Evolutionary conservation across 2,329 filamentous ascomycete genomes (phyloP), one percentile per base, ranked within the genome.

Genomic region (Zopfia rhizophila): DNA sequence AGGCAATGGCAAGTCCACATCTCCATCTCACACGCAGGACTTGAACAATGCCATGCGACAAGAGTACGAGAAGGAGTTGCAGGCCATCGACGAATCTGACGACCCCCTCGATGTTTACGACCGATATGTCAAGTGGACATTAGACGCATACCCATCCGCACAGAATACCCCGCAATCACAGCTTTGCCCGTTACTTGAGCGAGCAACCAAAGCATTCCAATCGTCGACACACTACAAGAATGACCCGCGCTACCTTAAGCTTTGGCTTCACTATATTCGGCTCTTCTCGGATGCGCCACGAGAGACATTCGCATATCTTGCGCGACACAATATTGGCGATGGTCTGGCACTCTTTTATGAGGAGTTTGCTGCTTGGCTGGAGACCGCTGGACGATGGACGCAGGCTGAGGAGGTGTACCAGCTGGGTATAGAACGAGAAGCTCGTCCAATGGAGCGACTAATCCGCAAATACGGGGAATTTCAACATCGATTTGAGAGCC

Each of bases 51-150:
- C 82, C 43, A 88, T 89, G 58, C 85, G 93, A 57, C 84, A 88
- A 60, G 88, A 93, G 64, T 97, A 90, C 61, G 94, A 99, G 73
- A 82, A 85, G 10, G 94, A 97, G 71, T 74, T 97, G 13, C 80
- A 84, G 30, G 83, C 79, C 35, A 86, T 95, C 38, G 83, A 84
- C 53, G 94, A 99, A 69, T 90, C 90, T 0, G 94, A 99, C 68
- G 94, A 99, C 65, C 94, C 94, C 1, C 84, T 99, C 35, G 94
- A 97, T 63, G 83, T 97, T 51, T 99, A 91, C 76, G 93, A 97
- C 70, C 87, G 94, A 69, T 99, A 99, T 69, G 90, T 97, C 46
- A 91, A 91, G 74, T 99, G 94, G 94, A 96, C 92, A 1, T 78
- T 97, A 19, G 90, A 97, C 71, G 89, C 93, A 40, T 99, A 97